Conservation (phyloP, 83 land plant genomes). For the Picea mariana region DNA sequence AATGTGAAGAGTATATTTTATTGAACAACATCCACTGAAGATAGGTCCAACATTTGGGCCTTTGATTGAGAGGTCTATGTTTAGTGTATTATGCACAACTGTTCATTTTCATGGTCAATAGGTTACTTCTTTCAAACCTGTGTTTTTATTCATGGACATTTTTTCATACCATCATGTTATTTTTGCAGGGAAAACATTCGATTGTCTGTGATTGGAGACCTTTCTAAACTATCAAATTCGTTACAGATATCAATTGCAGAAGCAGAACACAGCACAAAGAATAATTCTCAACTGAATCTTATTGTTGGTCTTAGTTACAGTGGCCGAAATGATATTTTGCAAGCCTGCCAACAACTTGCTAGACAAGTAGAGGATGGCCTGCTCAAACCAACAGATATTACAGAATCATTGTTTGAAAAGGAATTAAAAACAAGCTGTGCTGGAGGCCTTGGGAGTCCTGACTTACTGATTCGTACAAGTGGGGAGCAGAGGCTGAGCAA, state of each 20-base stretch:
- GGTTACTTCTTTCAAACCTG: neutral
- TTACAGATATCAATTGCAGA: slow-evolving; percentile 34
- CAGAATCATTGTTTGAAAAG: slow-evolving; percentile 39
- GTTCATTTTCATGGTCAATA: neutral
- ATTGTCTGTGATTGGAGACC: slow-evolving; percentile 52
- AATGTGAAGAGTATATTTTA: neutral
- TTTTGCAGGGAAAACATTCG: slow-evolving; percentile 50
- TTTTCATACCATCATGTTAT: neutral
- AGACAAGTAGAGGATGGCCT: too few species aligned
- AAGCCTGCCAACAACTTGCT: too few species aligned
- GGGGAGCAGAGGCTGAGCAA: slow-evolving; percentile 86
- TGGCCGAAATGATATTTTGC: slow-evolving; percentile 65
- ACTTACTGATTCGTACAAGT: slow-evolving; percentile 77
- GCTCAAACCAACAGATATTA: slow-evolving; percentile 56
- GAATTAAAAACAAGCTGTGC: slow-evolving; percentile 51
- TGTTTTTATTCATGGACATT: slow-evolving; percentile 9
- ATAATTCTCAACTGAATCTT: slow-evolving; percentile 49
- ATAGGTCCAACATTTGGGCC: neutral
- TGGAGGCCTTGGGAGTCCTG: slow-evolving; percentile 47
- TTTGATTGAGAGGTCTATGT: neutral
- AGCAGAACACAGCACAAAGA: slow-evolving; percentile 42
- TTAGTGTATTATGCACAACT: neutral
- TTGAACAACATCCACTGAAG: neutral
- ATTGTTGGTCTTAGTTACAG: slow-evolving; percentile 74
- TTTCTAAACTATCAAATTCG: slow-evolving; percentile 43